Base-by-base conservation (phyloP, 2,329 filamentous ascomycete genomes). In the Escovopsis sp. region DNA sequence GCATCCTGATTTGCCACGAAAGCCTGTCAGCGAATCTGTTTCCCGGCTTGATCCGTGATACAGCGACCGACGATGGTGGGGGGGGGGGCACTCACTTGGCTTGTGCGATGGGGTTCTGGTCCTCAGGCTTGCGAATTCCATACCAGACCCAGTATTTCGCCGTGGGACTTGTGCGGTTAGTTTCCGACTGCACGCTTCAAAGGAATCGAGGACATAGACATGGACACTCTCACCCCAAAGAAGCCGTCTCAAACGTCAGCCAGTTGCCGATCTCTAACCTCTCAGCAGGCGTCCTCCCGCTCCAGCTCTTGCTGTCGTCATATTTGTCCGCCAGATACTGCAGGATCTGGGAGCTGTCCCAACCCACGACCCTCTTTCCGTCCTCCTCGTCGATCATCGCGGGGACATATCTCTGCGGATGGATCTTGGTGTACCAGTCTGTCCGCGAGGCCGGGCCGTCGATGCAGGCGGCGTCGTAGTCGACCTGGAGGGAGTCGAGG, bases 101-200 rank as follows among this genome's bases (percentile, higher is more conserved):
- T 41, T 43, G 27, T 1, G 42, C 42, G 14, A 25, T 41, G 29
- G 39, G 42, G 7, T 43, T 43, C 34, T 41, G 30, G 4, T 43
- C 39, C 16, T 41, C 42, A 2, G 42, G 39, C 13, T 43, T 43
- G 5, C 42, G 42, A 41, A 43, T 37, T 6, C 27, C 15, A 25
- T 43, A 43, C 42, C 42, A 43, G 4, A 43, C 42, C 42, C 42
- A 43, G 11, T 43, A 41, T 27, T 43, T 43, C 14, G 42, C 42
- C 0, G 42, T 43, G 2, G 42, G 42, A 4, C 42, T 43, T 24
- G 13, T 5, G n/a, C 10, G 7, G 12, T 30, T 15, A 14, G 2
- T 9, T 11, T 13, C 14, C 20, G 4, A 0, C 15, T 3, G 3
- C 20, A 3, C 12, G 11, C 7, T 5, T n/a, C n/a, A n/a, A n/a